Percentiles rank a stretch among this genome's conserved stretches.
Conservation (phyloP, 768 basidiomycete species). For the Guyanaporus albipodus region DNA sequence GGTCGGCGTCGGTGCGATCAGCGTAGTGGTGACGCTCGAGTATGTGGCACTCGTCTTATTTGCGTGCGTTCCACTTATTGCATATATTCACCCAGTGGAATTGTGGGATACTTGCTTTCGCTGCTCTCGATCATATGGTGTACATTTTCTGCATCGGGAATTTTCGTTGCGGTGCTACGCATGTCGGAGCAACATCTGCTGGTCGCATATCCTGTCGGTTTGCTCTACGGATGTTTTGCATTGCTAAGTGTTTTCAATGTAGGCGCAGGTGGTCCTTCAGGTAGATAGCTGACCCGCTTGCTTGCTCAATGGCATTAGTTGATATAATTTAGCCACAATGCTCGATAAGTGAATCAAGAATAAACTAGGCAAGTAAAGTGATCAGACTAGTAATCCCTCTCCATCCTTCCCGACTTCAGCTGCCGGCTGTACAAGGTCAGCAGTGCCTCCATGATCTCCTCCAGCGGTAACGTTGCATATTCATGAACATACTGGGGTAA, state of each 20-base stretch:
- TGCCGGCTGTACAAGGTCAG: conserved; percentile 76
- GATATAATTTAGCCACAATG: background rate
- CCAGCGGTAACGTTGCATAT: conserved; percentile 77
- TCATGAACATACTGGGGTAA: conserved; percentile 86
- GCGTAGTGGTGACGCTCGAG: conserved; percentile 86
- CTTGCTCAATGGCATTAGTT: conserved; percentile 9
- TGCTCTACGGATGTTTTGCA: conserved; percentile 93
- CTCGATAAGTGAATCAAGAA: background rate
- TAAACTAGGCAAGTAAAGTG: background rate
- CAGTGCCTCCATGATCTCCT: conserved; percentile 79
- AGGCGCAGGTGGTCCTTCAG: conserved; percentile 31
- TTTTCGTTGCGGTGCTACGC: conserved; percentile 91
- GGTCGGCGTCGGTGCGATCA: conserved; percentile 89
- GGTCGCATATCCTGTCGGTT: conserved; percentile 93
- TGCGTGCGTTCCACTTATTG: conserved; percentile 2
- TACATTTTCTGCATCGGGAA: conserved; percentile 92
- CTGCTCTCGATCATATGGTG: conserved; percentile 89
- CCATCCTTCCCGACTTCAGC: conserved; percentile 36
- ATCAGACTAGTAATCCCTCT: conserved; percentile 12
- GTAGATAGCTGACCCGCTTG: conserved; percentile 25
- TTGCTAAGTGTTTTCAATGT: conserved; percentile 87
- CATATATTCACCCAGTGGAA: conserved; percentile 46
- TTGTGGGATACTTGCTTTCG: conserved; percentile 82
- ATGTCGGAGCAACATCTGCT: conserved; percentile 95
- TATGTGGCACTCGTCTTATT: conserved; percentile 39